These are phyloP conservation scores for Microthyrium microscopicum DNA, from an alignment of 2,329 filamentous ascomycete species.

Conservation along the genomic window DNA sequence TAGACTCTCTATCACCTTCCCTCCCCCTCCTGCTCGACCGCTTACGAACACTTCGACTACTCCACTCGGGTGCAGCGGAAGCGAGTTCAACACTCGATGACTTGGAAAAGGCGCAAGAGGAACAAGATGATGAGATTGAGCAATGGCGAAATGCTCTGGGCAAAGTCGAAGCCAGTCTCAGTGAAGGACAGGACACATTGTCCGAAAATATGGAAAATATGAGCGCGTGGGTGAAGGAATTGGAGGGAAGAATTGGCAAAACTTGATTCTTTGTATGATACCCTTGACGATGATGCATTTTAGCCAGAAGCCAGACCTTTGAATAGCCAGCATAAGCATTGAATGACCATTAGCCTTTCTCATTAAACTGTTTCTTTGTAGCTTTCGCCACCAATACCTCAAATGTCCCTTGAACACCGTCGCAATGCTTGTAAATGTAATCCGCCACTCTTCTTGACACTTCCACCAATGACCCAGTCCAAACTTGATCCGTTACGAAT, in stretches of 20 bases:
- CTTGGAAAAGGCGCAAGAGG: conserved; percentile 62
- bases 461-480: no score
- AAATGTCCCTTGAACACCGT: no score
- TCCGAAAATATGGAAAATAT: conserved; percentile 70
- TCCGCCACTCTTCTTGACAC: no score
- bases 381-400: no score
- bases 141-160: conserved; percentile 71
- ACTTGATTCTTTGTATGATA: no score
- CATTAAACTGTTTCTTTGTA: no score
- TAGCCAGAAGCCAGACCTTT: no score
- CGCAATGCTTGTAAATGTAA: no score
- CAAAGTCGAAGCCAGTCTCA: conserved; percentile 61
- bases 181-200: conserved; percentile 52
- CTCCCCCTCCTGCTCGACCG: conserved; percentile 75
- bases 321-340: no score
- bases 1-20: conserved; percentile 71
- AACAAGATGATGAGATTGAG: conserved; percentile 69
- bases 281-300: no score
- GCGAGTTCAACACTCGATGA: conserved; percentile 62
- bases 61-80: conserved; percentile 74
- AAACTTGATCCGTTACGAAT: conserved; percentile 38
- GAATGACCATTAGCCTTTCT: no score
- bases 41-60: conserved; percentile 62
- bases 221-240: conserved; percentile 71
- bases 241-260: conserved; percentile 60